Conservation (phyloP, 108 stramenopile genomes). For the Fragilariopsis cylindrus region DNA sequence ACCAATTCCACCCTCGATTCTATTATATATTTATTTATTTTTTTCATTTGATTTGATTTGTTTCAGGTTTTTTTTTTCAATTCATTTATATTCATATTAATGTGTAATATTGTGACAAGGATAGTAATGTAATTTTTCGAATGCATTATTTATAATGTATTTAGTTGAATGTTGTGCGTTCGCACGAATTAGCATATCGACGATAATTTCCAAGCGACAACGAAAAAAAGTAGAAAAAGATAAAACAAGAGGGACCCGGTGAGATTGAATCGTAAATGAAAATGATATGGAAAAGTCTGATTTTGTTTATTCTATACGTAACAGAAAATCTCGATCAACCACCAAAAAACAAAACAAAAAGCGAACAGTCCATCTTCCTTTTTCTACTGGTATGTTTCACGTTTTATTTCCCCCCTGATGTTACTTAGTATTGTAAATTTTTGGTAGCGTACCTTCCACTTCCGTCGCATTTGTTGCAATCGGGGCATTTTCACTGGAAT, state of each 20-base stretch:
- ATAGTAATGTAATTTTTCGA: neutral
- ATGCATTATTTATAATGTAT: too few species aligned
- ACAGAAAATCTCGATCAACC: too few species aligned
- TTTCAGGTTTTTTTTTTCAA: slow-evolving; percentile 1
- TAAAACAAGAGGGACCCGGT: too few species aligned
- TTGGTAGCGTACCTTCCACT: slow-evolving; percentile 61
- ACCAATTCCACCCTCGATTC: slow-evolving; percentile 83
- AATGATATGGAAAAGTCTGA: too few species aligned
- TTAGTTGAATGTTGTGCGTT: too few species aligned
- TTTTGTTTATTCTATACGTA: too few species aligned
- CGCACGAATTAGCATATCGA: too few species aligned
- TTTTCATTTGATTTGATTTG: neutral
- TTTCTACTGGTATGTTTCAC: neutral
- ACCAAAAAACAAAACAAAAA: neutral
- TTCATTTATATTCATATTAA: neutral
- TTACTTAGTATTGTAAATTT: neutral
- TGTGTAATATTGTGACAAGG: neutral
- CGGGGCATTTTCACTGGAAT: slow-evolving; percentile 62
- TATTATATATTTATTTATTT: slow-evolving; percentile 6
- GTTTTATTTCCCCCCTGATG: neutral
- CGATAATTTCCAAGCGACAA: too few species aligned
- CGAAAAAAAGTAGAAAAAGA: too few species aligned
- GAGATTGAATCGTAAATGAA: too few species aligned
- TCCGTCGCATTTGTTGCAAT: slow-evolving; percentile 84
- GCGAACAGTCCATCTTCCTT: neutral